Percentiles rank a stretch among this genome's conserved stretches.
Conservation (phyloP, 441 rosid genomes). For the Aquilaria agallochum region DNA sequence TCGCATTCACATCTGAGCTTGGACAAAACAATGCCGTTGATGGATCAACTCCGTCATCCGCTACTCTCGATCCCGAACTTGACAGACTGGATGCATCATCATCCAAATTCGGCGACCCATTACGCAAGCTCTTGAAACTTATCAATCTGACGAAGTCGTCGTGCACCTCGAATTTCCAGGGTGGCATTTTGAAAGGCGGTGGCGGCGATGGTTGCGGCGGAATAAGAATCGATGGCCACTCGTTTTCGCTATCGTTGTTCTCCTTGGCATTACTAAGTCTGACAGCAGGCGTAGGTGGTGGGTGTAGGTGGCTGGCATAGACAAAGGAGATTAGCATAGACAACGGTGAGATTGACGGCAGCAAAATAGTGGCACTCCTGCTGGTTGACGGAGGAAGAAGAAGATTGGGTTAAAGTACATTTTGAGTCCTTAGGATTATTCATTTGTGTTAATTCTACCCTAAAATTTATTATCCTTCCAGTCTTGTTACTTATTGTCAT, state of each 20-base stretch:
- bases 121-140: constrained; percentile 31
- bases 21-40: constrained; percentile 43
- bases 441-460: too few relatives aligned
- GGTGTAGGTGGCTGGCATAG: too few relatives aligned
- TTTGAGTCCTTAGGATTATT: too few relatives aligned
- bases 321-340: too few relatives aligned
- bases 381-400: too few relatives aligned
- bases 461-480: too few relatives aligned
- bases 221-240: constrained; percentile 27
- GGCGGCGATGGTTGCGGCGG: constrained; percentile 41
- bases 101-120: constrained; percentile 32
- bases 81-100: constrained; percentile 18
- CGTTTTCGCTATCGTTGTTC: constrained; percentile 23
- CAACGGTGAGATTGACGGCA: too few relatives aligned
- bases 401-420: too few relatives aligned
- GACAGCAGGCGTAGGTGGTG: too few relatives aligned
- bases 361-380: too few relatives aligned
- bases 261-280: constrained; percentile 15
- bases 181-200: constrained; percentile 36
- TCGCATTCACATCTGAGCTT: constrained; percentile 48
- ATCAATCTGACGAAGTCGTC: constrained; percentile 20
- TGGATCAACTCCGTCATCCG: constrained; percentile 8
- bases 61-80: neutral
- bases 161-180: constrained; percentile 15
- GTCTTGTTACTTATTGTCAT: too few relatives aligned